Base-by-base conservation (phyloP, 2,329 filamentous ascomycete genomes). In the Botrytis deweyae region DNA sequence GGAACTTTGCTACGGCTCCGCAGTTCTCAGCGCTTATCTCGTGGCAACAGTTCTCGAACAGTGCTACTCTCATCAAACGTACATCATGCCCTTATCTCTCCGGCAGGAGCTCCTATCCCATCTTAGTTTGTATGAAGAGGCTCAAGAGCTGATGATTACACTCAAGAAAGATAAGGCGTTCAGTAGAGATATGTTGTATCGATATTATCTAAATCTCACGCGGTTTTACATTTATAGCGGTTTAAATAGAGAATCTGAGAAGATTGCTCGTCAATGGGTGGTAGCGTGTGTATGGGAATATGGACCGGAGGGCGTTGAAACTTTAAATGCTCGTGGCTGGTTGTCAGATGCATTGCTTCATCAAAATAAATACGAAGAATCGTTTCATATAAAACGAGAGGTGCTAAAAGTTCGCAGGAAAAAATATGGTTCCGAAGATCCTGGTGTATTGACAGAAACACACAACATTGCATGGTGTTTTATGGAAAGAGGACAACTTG, bases 101-200 rank as follows among this genome's bases (percentile, higher is more conserved):
- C 58, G 67, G 33, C 73, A 74, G 52, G 55, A 67, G 29, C 20
- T 76, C 1, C 49, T 76, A 3, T 73, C 73, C 7, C 74, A 77
- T 63, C 55, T 76, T 6, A 58, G 46, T n/a, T 40, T 38, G 10
- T 73, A 76, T 44, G 68, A 63, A 22, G 63, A 75, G 4, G 74
- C 72, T 18, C 46, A 29, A n/a, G 25, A 59, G 33, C 22, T 66
- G 14, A 49, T 71, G 38, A 6, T 44, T 2, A 29, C 62, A 16
- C 62, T 64, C 25, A 29, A 52, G 58, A 59, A 25, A 33, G 25
- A 52, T 8, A 42, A 58, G 22, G n/a, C 4, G 22, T 22, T 29
- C 62, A 33, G 25, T 58, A 33, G 18, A 16, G 4, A 25, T 42
- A 33, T 25, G 36, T 1, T 64, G n/a, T 44, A 58, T 38, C 4